Evolutionary conservation across 2,329 filamentous ascomycete genomes (phyloP), one percentile per base, ranked within the genome.

Genomic region (Fusarium coicis): DNA sequence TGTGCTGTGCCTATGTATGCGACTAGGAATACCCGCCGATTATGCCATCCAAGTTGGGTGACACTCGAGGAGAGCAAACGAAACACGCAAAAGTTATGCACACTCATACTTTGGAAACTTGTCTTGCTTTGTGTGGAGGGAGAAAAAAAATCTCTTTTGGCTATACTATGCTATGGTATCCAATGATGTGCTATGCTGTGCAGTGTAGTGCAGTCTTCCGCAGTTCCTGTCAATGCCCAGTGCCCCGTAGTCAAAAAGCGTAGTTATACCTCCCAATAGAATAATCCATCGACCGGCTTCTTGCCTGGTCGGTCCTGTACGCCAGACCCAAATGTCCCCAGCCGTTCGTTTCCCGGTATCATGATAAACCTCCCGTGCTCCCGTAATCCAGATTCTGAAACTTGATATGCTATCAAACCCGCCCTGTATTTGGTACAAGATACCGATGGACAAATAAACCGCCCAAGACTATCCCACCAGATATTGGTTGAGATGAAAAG

Each of bases 341-440:
- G 66, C 66, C 74, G 67, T 78, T 54, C 77, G 74, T 80, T 49
- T 80, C 78, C 79, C 78, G 75, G 74, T 77, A 75, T 80, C 79
- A 77, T 80, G 55, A 78, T 75, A 73, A 54, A 74, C 73, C 68
- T 77, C 75, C 74, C 66, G 70, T 77, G 77, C 75, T 79, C 79
- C 79, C 78, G 66, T 72, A 74, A 80, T 78, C 79, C 80, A 80
- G 81, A 79, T 76, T 77, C 77, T 78, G 77, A 79, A 81, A 77
- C 72, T 79, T 74, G 74, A 76, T 76, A 73, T 73, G 71, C 77
- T 75, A 70, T 75, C 78, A 79, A 79, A 79, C 73, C 78, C 77
- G 69, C 66, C 72, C 72, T 77, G 68, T 74, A 76, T 76, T 79
- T 80, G 78, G 73, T 80, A 80, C 79, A 80, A 77, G 70, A 75